Conservation (phyloP, 805 yeast species). For the Yamadazyma ubonensis region DNA sequence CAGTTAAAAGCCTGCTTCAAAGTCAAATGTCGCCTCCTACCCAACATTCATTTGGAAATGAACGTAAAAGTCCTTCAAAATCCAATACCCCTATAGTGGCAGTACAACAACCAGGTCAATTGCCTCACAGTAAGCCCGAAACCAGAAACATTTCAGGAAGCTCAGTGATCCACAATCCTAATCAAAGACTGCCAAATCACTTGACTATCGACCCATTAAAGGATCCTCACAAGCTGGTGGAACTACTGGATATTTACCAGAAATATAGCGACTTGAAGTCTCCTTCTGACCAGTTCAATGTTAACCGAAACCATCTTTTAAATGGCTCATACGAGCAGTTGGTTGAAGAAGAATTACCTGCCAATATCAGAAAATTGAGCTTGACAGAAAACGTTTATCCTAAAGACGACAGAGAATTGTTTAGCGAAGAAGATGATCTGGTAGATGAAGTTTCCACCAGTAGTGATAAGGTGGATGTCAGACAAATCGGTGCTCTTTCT, state of each 20-base stretch:
- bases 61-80: not conserved
- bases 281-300: conserved; percentile 41
- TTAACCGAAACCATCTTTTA: conserved; percentile 33
- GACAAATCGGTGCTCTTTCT: conserved; percentile 19
- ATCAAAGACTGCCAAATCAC: conserved; percentile 8
- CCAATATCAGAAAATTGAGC: conserved; percentile 27
- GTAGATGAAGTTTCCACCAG: conserved; percentile 17
- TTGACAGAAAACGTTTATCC: conserved; percentile 35
- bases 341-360: conserved; percentile 35
- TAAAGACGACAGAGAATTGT: conserved; percentile 35
- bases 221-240: conserved; percentile 34
- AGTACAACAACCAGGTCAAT: not conserved
- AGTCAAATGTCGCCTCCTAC: not conserved
- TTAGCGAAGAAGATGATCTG: conserved; percentile 31
- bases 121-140: conserved; percentile 1
- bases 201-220: conserved; percentile 11
- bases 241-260: conserved; percentile 43
- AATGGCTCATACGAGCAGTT: conserved; percentile 37
- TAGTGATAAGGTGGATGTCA: conserved; percentile 21
- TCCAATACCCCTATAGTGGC: not conserved
- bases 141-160: conserved; percentile 14
- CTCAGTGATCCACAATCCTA: conserved; percentile 13
- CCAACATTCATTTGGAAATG: not conserved
- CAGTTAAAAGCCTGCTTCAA: not conserved
- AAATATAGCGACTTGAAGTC: conserved; percentile 39